These are phyloP conservation scores for Paracorniculantispora psalliotae DNA, from an alignment of 2,329 filamentous ascomycete species.

Conservation along the genomic window DNA sequence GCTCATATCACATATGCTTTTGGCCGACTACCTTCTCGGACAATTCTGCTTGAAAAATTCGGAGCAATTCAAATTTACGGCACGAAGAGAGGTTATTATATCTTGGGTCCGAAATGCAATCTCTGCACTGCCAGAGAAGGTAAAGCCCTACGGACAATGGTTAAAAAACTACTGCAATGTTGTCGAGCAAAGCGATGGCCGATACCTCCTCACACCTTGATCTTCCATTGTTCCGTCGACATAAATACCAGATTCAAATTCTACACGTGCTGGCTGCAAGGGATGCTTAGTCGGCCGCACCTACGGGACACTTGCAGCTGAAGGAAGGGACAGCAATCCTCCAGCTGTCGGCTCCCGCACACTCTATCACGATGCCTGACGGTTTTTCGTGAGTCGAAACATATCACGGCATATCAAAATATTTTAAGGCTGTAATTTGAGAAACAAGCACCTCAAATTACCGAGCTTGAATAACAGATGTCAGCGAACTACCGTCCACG, in stretches of 20 bases:
- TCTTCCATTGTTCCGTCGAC: neutral
- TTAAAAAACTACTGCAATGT: constrained; percentile 20
- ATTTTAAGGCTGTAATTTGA: too few species aligned
- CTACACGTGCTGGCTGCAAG: neutral
- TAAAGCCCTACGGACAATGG: constrained; percentile 19
- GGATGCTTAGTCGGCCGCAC: neutral
- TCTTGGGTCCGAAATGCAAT: constrained; percentile 21
- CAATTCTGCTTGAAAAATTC: constrained; percentile 19
- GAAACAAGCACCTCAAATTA: too few species aligned
- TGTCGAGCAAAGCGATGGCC: constrained; percentile 21
- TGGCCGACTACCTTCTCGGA: constrained; percentile 27
- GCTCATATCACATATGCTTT: constrained; percentile 32
- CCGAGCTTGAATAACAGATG: too few species aligned
- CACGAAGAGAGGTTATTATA: constrained; percentile 22
- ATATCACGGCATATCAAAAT: too few species aligned
- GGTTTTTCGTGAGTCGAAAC: too few species aligned
- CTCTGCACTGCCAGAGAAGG: constrained; percentile 16
- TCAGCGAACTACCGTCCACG: too few species aligned
- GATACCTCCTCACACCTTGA: constrained; percentile 25
- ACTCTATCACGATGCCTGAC: too few species aligned
- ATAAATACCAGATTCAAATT: neutral
- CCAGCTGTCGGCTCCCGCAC: too few species aligned
- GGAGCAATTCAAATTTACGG: constrained; percentile 20
- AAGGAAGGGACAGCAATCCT: too few species aligned
- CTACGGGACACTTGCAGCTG: neutral